Conservation (phyloP, 192 early-diverging fungal genomes). For the Gamsiella multidivaricata region DNA sequence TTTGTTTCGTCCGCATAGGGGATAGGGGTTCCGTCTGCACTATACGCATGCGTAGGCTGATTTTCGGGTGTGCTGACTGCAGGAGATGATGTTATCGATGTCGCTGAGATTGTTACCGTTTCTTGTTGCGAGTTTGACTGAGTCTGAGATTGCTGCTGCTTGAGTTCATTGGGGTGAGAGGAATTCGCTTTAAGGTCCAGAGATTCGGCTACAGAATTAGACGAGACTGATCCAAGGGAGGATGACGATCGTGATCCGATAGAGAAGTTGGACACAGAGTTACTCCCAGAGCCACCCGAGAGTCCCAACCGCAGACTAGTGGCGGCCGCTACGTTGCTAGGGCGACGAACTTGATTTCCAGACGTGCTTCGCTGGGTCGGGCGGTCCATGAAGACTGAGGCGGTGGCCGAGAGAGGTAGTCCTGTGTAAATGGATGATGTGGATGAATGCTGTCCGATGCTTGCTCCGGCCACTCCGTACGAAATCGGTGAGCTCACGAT, state of each 20-base stretch:
- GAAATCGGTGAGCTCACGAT: not conserved
- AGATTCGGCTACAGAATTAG: slow-evolving; percentile 8
- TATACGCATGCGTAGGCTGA: slow-evolving; percentile 6
- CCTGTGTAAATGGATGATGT: not conserved
- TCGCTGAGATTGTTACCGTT: not conserved
- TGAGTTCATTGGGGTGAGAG: not conserved
- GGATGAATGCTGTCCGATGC: not conserved
- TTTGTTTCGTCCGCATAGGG: slow-evolving; percentile 41
- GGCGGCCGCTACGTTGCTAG: slow-evolving; percentile 23
- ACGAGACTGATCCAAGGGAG: slow-evolving; percentile 26
- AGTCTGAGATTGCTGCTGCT: slow-evolving; percentile 1
- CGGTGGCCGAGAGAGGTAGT: slow-evolving; percentile 1
- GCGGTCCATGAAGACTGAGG: slow-evolving; percentile 22
- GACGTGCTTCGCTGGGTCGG: slow-evolving; percentile 29
- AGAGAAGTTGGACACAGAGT: slow-evolving; percentile 4
- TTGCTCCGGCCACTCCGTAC: not conserved
- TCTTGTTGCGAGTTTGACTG: not conserved
- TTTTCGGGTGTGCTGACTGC: not conserved
- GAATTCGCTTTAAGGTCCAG: slow-evolving; percentile 1
- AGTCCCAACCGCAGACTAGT: slow-evolving; percentile 4
- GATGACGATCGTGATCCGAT: slow-evolving; percentile 18
- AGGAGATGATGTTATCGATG: not conserved
- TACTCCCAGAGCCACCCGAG: not conserved
- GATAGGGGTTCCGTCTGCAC: slow-evolving; percentile 16
- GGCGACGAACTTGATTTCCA: slow-evolving; percentile 23